A percentile compares a stretch with the other conserved stretches of the same genome.
Evolutionary conservation across 768 basidiomycete species (phyloP).

Genomic region (Phanerochaete sordida): DNA sequence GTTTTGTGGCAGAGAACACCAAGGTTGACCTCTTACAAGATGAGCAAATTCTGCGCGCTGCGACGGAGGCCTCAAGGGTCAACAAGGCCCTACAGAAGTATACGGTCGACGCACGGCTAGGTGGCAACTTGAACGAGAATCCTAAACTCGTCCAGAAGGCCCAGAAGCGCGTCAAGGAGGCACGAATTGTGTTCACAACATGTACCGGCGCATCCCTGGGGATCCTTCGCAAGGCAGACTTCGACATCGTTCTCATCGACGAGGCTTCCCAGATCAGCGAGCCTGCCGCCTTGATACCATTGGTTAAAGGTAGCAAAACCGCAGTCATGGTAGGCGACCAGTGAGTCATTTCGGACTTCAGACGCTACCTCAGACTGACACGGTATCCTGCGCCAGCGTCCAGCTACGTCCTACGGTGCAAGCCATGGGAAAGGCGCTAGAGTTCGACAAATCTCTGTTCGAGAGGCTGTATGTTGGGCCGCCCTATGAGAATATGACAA

Average conservation of each 20-base stretch:
- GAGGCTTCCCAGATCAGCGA: conserved; percentile 73
- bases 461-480: conserved; percentile 53
- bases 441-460: conserved; percentile 59
- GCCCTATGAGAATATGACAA: conserved; percentile 33
- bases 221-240: conserved; percentile 49
- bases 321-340: conserved; percentile 69
- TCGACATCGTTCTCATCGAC: conserved; percentile 62
- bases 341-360: conserved; percentile 37
- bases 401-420: conserved; percentile 65
- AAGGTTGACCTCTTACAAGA: conserved; percentile 40
- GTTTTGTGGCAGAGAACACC: conserved; percentile 50
- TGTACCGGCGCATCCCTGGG: conserved; percentile 65
- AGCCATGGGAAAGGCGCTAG: conserved; percentile 51
- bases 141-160: conserved; percentile 55
- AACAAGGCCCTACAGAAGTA: conserved; percentile 53
- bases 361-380: neutral
- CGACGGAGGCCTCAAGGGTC: conserved; percentile 63
- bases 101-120: conserved; percentile 62
- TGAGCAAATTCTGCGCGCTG: conserved; percentile 62
- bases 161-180: conserved; percentile 51
- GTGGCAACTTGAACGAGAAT: conserved; percentile 61
- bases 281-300: conserved; percentile 59
- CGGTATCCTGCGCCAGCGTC: conserved; percentile 36
- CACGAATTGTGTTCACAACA: conserved; percentile 60
- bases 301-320: conserved; percentile 57